A percentile compares a stretch with the other conserved stretches of the same genome.
These are phyloP conservation scores for Pyrenophora tritici-repentis DNA, from an alignment of 2,329 filamentous ascomycete species.

Conservation along the genomic window DNA sequence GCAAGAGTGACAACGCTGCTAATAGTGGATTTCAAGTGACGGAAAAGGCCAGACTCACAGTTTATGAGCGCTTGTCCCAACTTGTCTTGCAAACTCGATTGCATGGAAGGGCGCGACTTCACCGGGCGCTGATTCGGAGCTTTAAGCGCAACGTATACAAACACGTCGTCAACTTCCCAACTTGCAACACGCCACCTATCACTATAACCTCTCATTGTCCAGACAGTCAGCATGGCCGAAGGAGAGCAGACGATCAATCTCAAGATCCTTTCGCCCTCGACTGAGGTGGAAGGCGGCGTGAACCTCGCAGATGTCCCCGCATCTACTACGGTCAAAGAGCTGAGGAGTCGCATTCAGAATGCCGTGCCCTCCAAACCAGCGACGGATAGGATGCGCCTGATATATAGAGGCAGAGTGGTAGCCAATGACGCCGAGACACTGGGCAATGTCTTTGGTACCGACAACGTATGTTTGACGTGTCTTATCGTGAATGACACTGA, in stretches of 20 bases:
- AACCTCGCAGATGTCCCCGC: slow-evolving; percentile 39
- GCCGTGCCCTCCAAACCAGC: slow-evolving; percentile 50
- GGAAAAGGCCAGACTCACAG: background rate
- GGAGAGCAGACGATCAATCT: slow-evolving; percentile 38
- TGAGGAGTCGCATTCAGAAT: slow-evolving; percentile 59
- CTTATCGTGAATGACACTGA: slow-evolving; percentile 12
- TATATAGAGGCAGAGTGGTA: slow-evolving; percentile 62
- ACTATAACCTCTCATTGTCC: slow-evolving; percentile 3
- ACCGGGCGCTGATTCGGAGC: slow-evolving; percentile 21
- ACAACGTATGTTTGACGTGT: slow-evolving; percentile 50
- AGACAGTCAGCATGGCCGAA: slow-evolving; percentile 32
- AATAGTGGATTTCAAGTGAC: background rate
- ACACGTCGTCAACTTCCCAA: slow-evolving; percentile 15
- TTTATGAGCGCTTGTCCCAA: background rate
- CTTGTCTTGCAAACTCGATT: background rate
- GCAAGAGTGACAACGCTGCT: background rate
- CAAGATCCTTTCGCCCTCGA: slow-evolving; percentile 47
- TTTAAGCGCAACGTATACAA: slow-evolving; percentile 42
- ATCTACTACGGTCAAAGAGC: slow-evolving; percentile 54
- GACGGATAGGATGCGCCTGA: slow-evolving; percentile 58
- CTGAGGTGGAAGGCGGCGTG: slow-evolving; percentile 45
- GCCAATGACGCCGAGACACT: slow-evolving; percentile 56
- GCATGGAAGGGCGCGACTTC: slow-evolving; percentile 12
- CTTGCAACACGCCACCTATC: slow-evolving; percentile 3
- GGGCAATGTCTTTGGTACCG: slow-evolving; percentile 55